These are phyloP conservation scores for Trichaptum fuscoviolaceum DNA, from an alignment of 768 basidiomycete species.

Conservation along the genomic window DNA sequence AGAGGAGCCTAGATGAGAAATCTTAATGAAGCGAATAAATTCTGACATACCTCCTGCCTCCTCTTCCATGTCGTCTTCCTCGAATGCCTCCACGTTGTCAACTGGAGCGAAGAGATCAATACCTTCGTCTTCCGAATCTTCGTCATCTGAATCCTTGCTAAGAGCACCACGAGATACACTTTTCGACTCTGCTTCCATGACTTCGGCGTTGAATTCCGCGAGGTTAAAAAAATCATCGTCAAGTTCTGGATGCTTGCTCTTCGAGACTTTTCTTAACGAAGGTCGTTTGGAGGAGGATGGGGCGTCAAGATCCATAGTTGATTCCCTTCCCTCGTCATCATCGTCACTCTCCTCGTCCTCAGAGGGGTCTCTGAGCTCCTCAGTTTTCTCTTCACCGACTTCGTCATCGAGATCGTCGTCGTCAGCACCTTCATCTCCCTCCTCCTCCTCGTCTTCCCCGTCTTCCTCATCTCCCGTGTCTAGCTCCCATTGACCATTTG, in stretches of 20 bases:
- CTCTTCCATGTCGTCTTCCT: slow-evolving; percentile 42
- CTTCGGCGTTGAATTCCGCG: slow-evolving; percentile 80
- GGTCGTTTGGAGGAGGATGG: slow-evolving; percentile 11
- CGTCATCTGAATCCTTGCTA: slow-evolving; percentile 42
- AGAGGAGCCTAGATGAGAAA: slow-evolving; percentile 9
- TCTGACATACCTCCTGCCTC: slow-evolving; percentile 34
- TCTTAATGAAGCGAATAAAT: slow-evolving; percentile 4
- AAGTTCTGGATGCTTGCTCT: slow-evolving; percentile 41
- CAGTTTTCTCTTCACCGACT: slow-evolving; percentile 25
- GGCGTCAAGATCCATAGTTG: slow-evolving; percentile 11
- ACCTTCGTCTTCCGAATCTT: slow-evolving; percentile 46
- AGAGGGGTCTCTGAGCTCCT: slow-evolving; percentile 25
- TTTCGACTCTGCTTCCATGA: slow-evolving; percentile 69
- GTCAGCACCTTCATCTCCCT: slow-evolving; percentile 22
- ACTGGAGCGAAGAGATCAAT: slow-evolving; percentile 68
- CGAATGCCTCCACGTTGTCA: slow-evolving; percentile 34
- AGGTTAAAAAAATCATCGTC: slow-evolving; percentile 93
- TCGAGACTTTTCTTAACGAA: slow-evolving; percentile 14
- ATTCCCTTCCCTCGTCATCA: slow-evolving; percentile 18
- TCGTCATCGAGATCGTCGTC: slow-evolving; percentile 26
- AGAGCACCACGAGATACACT: slow-evolving; percentile 57
- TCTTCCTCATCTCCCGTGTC: slow-evolving; percentile 24
- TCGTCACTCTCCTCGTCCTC: slow-evolving; percentile 26
- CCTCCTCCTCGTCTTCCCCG: slow-evolving; percentile 25
- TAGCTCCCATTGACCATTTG: slow-evolving; percentile 11